These are phyloP conservation scores for Lentinula aciculospora DNA, from an alignment of 768 basidiomycete species.

Conservation along the genomic window DNA sequence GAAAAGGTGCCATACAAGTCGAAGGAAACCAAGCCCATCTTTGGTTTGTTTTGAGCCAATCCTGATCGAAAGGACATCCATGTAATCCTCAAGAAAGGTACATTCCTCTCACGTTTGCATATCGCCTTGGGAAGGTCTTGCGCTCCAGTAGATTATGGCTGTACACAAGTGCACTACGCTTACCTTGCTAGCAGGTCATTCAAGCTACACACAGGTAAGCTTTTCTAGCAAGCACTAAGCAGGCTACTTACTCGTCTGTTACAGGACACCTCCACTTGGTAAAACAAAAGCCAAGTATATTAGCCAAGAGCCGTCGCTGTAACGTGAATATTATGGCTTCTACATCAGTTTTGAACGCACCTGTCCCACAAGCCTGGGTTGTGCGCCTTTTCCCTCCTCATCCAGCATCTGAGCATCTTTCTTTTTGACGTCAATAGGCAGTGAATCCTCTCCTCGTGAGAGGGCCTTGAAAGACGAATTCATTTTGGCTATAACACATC, in stretches of 20 bases:
- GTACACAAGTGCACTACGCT: too few species aligned
- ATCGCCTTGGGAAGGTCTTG: neutral
- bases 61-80: neutral
- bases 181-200: too few species aligned
- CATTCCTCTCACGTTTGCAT: neutral
- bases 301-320: neutral
- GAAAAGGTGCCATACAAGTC: too few species aligned
- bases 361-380: slow-evolving; percentile 5
- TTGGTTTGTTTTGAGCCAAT: neutral
- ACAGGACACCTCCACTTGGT: neutral
- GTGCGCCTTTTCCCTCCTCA: neutral
- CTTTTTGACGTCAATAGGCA: neutral
- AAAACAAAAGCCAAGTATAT: neutral
- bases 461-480: neutral
- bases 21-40: neutral
- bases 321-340: neutral
- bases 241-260: neutral
- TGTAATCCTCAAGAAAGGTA: neutral
- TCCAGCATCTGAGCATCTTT: neutral
- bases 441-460: neutral
- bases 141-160: neutral
- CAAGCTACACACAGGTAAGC: too few species aligned
- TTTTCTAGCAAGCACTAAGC: too few species aligned
- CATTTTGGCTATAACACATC: neutral
- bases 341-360: neutral